Percentiles rank a stretch among this genome's conserved stretches.
phyloP scores from a whole-genome alignment of 345 rosid species.

The Diplotaxis tenuifolia region DNA sequence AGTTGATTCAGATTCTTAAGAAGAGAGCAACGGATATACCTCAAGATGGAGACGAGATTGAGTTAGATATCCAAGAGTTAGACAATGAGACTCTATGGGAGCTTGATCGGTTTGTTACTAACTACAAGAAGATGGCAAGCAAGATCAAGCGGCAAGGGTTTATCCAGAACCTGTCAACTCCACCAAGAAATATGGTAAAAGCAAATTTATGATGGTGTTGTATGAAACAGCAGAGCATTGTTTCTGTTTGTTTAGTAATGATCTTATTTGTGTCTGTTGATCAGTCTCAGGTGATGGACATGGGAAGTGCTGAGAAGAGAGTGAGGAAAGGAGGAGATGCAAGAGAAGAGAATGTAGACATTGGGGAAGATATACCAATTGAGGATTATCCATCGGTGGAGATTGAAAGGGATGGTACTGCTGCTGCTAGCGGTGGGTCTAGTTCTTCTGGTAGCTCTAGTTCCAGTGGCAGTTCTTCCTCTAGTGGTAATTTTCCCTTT shows the following conservation, averaged over 20 bases:
- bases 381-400: slow-evolving; percentile 79
- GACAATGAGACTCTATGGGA: slow-evolving; percentile 83
- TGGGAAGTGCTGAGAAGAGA: slow-evolving; percentile 50
- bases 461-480: slow-evolving; percentile 66
- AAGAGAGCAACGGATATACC: slow-evolving; percentile 64
- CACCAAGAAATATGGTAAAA: slow-evolving; percentile 28
- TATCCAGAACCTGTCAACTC: slow-evolving; percentile 31
- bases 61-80: slow-evolving; percentile 72
- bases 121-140: slow-evolving; percentile 75
- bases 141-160: slow-evolving; percentile 71
- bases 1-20: slow-evolving; percentile 70
- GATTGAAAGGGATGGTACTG: slow-evolving; percentile 68
- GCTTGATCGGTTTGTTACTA: slow-evolving; percentile 77
- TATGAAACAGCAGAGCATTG: neutral
- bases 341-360: slow-evolving; percentile 85
- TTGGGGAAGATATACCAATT: slow-evolving; percentile 81
- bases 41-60: slow-evolving; percentile 86
- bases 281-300: slow-evolving; percentile 44
- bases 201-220: neutral
- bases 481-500: slow-evolving; percentile 50
- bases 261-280: neutral
- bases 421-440: slow-evolving; percentile 40
- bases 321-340: slow-evolving; percentile 70
- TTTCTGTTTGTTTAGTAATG: neutral
- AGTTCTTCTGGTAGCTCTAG: slow-evolving; percentile 45